These are phyloP conservation scores for Paecilomyces formosus DNA, from an alignment of 2,329 filamentous ascomycete genomes.

Conservation along the genomic window DNA sequence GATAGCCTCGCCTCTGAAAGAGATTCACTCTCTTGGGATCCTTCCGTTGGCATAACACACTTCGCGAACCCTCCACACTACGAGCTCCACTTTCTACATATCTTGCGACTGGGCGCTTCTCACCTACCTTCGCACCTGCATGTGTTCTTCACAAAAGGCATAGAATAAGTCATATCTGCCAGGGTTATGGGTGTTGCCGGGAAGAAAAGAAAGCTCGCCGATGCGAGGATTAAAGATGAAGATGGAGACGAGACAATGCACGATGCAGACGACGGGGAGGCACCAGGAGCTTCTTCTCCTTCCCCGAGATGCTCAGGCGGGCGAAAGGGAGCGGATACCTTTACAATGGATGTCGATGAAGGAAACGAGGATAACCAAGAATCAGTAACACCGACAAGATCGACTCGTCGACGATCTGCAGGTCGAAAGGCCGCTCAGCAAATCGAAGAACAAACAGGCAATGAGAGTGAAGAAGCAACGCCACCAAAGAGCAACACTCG, in stretches of 20 bases:
- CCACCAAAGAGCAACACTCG: slow-evolving; percentile 19
- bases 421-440: not conserved
- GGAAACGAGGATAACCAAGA: slow-evolving; percentile 7
- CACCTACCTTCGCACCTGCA: not conserved
- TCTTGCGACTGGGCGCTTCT: not conserved
- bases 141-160: not conserved
- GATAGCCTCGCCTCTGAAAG: not conserved
- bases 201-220: slow-evolving; percentile 30
- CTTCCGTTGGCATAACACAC: not conserved
- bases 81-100: not conserved
- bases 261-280: slow-evolving; percentile 9
- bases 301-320: slow-evolving; percentile 10
- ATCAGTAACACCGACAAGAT: slow-evolving; percentile 9
- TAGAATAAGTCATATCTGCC: not conserved
- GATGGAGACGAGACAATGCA: slow-evolving; percentile 26
- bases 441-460: slow-evolving; percentile 5
- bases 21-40: not conserved
- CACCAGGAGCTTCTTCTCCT: slow-evolving; percentile 8
- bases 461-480: slow-evolving; percentile 8
- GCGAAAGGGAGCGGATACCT: slow-evolving; percentile 7
- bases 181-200: slow-evolving; percentile 24
- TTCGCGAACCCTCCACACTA: not conserved
- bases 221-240: slow-evolving; percentile 14
- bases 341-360: slow-evolving; percentile 6
- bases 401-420: slow-evolving; percentile 18